A percentile compares a stretch with the other conserved stretches of the same genome.
These are phyloP conservation scores for Climacium dendroides DNA, from an alignment of 225 moss, liverwort and hornwort species.

Conservation along the genomic window DNA sequence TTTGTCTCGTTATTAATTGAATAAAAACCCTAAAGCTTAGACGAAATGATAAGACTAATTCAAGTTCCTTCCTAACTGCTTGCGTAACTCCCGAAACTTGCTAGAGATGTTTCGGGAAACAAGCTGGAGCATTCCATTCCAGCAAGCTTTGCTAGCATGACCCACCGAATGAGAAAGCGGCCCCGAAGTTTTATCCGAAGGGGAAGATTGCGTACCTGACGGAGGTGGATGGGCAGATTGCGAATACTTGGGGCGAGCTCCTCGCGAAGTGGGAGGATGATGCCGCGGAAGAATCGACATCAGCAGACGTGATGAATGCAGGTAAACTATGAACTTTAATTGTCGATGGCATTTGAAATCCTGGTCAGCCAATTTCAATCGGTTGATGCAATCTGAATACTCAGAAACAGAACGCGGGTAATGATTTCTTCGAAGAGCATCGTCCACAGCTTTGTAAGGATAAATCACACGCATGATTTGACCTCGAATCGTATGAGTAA, in stretches of 20 bases:
- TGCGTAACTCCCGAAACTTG: no score
- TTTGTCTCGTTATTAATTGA: no score
- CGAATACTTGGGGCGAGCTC: not conserved
- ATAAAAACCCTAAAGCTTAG: no score
- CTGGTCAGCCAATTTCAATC: not conserved
- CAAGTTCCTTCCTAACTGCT: no score
- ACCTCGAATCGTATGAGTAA: not conserved
- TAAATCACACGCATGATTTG: not conserved
- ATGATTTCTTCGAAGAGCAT: not conserved
- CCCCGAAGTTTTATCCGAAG: slow-evolving; percentile 17
- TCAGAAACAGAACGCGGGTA: not conserved
- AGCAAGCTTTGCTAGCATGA: no score
- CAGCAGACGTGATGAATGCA: slow-evolving; percentile 27
- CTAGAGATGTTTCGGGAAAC: no score
- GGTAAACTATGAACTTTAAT: not conserved
- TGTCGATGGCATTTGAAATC: not conserved
- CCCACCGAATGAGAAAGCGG: not conserved
- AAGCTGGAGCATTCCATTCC: no score
- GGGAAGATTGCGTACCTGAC: not conserved
- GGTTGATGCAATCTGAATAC: not conserved
- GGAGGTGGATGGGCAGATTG: not conserved
- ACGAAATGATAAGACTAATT: no score
- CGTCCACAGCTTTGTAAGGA: not conserved
- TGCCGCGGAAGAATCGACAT: slow-evolving; percentile 11
- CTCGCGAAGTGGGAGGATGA: slow-evolving; percentile 6